Evolutionary conservation across 2,329 filamentous ascomycete genomes (phyloP), one percentile per base, ranked within the genome.

Genomic region (Cordyceps farinosa): DNA sequence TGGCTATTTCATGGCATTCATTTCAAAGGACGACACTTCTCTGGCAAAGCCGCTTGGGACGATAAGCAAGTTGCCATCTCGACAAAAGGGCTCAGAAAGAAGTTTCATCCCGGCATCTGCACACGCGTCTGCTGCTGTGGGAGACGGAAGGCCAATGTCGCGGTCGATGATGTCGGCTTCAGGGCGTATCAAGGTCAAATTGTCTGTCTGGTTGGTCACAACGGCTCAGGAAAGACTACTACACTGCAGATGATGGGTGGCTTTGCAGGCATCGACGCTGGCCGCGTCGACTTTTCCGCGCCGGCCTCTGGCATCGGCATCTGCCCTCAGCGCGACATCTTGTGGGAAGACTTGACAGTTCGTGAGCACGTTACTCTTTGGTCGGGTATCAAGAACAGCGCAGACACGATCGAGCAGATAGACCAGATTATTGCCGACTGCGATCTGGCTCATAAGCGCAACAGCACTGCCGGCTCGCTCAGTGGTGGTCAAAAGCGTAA

Each of bases 151-250:
- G 22, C 22, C 22, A 11, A 8, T 6, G 42, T 15, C 6, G 88
- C 88, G 0, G 87, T 91, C 3, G 78, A 89, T 65, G 76, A 84
- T 34, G 75, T 91, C 48, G 82, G 78, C 64, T 78, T 91, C 22
- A 75, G 82, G 22, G 84, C 85, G 10, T 78, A 83, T 45, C 78
- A 83, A 70, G 80, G 87, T n/a, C 80, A 89, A 67, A 84, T 90
- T 63, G 78, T 90, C 76, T 83, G 88, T 5, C 76, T 91, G 0
- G 78, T 91, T 0, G 88, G 88, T 13, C 86, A 87, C 1, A 91
- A 91, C 69, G 88, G 88, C 7, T 86, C 83, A 51, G 89, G 89
- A 13, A 91, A 91, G 70, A 87, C 84, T 1, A 90, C 88, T 0
- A 89, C 87, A 0, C 76, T 91, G 7, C 85, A 90, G 61, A 84